Evolutionary conservation across 2,329 filamentous ascomycete genomes (phyloP).

Genomic region (Colletotrichum orbiculare): DNA sequence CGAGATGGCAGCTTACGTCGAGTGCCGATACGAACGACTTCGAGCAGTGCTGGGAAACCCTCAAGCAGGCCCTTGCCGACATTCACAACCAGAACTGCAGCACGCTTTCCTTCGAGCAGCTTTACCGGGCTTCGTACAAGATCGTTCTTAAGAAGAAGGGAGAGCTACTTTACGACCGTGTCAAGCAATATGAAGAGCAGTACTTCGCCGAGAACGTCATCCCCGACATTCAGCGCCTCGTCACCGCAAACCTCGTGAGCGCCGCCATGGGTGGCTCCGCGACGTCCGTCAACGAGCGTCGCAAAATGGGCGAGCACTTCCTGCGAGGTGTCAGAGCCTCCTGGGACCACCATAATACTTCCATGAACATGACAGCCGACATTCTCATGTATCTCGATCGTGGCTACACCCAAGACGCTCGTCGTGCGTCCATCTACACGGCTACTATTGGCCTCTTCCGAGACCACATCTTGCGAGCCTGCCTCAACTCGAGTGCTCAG

Average conservation of each 20-base stretch:
- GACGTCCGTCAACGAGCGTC: slow-evolving; percentile 80
- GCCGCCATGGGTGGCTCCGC: slow-evolving; percentile 69
- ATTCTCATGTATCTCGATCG: slow-evolving; percentile 98
- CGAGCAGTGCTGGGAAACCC: slow-evolving; percentile 83
- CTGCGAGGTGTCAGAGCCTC: slow-evolving; percentile 78
- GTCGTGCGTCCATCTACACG: slow-evolving; percentile 82
- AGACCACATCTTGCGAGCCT: slow-evolving; percentile 80
- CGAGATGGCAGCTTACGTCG: slow-evolving; percentile 6
- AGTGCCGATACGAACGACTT: slow-evolving; percentile 75
- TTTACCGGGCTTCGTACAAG: slow-evolving; percentile 94
- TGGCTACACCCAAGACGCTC: slow-evolving; percentile 77
- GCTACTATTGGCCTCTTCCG: slow-evolving; percentile 89
- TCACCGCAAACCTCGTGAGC: slow-evolving; percentile 70
- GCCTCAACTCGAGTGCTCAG: slow-evolving; percentile 56
- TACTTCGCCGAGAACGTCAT: slow-evolving; percentile 85
- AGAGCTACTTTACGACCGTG: slow-evolving; percentile 80
- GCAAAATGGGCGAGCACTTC: slow-evolving; percentile 85
- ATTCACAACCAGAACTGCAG: slow-evolving; percentile 95
- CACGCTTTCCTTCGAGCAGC: slow-evolving; percentile 89
- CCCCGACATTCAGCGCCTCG: slow-evolving; percentile 74
- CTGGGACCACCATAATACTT: slow-evolving; percentile 91
- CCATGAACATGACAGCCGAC: slow-evolving; percentile 97
- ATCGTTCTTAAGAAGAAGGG: slow-evolving; percentile 92
- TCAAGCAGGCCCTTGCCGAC: slow-evolving; percentile 81
- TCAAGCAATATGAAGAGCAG: slow-evolving; percentile 82